Evolutionary conservation across 2,329 filamentous ascomycete genomes (phyloP).

Genomic region (Atkinsonella hypoxylon): DNA sequence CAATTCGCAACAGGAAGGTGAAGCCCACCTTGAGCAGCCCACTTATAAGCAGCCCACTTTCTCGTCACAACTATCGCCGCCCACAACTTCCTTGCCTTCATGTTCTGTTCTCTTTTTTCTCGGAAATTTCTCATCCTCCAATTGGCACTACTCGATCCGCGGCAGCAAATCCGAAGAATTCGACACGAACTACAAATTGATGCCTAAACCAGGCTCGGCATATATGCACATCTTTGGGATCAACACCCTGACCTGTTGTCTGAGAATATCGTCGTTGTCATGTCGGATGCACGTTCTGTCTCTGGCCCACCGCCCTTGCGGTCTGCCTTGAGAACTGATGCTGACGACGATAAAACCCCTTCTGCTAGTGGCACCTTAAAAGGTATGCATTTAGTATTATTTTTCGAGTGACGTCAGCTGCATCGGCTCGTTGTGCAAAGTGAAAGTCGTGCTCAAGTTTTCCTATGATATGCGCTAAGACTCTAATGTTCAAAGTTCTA

Average conservation of each 20-base stretch:
- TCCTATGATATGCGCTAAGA: not conserved
- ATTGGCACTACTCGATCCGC: not conserved
- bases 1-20: not conserved
- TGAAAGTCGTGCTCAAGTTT: not conserved
- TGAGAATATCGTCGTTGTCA: conserved; percentile 7
- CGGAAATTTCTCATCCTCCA: not conserved
- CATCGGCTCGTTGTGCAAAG: not conserved
- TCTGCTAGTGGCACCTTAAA: conserved; percentile 28
- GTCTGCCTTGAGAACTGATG: conserved; percentile 32
- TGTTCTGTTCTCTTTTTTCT: not conserved
- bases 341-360: conserved; percentile 25
- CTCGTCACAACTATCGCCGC: not conserved
- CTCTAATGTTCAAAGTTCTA: not conserved
- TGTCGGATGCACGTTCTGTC: conserved; percentile 15
- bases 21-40: not conserved
- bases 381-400: conserved; percentile 20
- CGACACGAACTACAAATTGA: not conserved
- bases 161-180: not conserved
- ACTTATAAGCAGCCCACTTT: not conserved
- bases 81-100: not conserved
- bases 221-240: not conserved
- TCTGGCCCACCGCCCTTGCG: conserved; percentile 22
- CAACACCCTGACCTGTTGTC: not conserved
- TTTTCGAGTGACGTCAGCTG: not conserved
- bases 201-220: not conserved